Conservation (phyloP, 768 basidiomycete species). For the Pleurotus ostreatus region DNA sequence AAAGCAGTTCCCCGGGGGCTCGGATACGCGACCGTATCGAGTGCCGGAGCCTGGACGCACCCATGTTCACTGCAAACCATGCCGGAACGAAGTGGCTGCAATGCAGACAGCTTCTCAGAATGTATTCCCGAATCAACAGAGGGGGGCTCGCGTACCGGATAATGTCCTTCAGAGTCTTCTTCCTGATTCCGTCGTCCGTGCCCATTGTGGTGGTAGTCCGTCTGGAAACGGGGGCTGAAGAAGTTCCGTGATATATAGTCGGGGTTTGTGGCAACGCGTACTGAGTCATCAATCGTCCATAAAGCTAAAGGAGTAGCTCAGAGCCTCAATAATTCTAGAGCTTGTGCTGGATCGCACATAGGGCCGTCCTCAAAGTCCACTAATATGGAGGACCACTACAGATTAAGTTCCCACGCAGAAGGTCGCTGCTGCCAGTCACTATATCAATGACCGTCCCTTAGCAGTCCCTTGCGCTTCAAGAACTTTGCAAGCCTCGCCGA, state of each 20-base stretch:
- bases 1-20: too few relatives aligned
- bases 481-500: too few relatives aligned
- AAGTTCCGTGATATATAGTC: neutral
- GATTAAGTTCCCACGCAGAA: too few relatives aligned
- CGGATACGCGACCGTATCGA: neutral
- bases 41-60: constrained; percentile 18
- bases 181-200: neutral
- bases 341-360: too few relatives aligned
- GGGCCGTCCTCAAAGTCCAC: too few relatives aligned
- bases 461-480: too few relatives aligned
- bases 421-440: too few relatives aligned
- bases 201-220: constrained; percentile 3
- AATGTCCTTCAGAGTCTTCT: neutral
- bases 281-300: too few relatives aligned
- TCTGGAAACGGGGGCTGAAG: neutral
- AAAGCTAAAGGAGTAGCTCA: too few relatives aligned
- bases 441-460: too few relatives aligned
- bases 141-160: neutral
- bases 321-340: too few relatives aligned
- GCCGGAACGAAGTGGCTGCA: constrained; percentile 36
- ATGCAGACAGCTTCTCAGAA: neutral
- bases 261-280: neutral
- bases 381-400: too few relatives aligned
- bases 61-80: constrained; percentile 43
- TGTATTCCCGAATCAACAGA: neutral